Conservation (phyloP, 371 early-diverging fungal genomes). For the Mycotypha africana region DNA sequence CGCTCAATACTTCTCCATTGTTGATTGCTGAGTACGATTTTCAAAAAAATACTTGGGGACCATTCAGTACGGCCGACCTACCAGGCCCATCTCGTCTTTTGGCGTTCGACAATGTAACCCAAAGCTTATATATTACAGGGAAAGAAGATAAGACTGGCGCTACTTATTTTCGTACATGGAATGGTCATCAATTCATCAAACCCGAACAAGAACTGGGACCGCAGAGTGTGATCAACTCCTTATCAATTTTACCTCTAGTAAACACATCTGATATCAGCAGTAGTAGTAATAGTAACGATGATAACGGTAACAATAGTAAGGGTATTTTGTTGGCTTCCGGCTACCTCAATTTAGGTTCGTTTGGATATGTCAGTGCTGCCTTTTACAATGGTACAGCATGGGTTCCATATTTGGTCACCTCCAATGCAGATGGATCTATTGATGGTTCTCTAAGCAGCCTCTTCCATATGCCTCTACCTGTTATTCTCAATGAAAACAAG, state of each 20-base stretch:
- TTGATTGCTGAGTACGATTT: slow-evolving; percentile 49
- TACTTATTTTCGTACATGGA: slow-evolving; percentile 30
- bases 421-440: slow-evolving; percentile 30
- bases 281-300: neutral
- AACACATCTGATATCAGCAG: neutral
- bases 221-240: slow-evolving; percentile 25
- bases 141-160: slow-evolving; percentile 10
- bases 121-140: slow-evolving; percentile 39
- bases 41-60: slow-evolving; percentile 34
- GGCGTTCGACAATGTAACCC: slow-evolving; percentile 27
- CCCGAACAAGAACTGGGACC: slow-evolving; percentile 18
- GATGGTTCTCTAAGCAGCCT: slow-evolving; percentile 28
- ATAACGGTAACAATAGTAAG: neutral
- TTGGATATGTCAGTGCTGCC: slow-evolving; percentile 53
- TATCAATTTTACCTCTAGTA: slow-evolving; percentile 15
- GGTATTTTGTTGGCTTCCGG: slow-evolving; percentile 40
- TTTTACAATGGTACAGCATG: slow-evolving; percentile 60
- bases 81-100: slow-evolving; percentile 37
- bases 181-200: slow-evolving; percentile 24
- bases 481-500: neutral
- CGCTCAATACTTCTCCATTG: slow-evolving; percentile 28
- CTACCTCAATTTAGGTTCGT: slow-evolving; percentile 32
- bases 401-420: slow-evolving; percentile 60
- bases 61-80: slow-evolving; percentile 29
- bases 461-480: slow-evolving; percentile 35